phyloP scores from a whole-genome alignment of 2,329 filamentous ascomycete genomes.

The Diplodia scrobiculata region DNA sequence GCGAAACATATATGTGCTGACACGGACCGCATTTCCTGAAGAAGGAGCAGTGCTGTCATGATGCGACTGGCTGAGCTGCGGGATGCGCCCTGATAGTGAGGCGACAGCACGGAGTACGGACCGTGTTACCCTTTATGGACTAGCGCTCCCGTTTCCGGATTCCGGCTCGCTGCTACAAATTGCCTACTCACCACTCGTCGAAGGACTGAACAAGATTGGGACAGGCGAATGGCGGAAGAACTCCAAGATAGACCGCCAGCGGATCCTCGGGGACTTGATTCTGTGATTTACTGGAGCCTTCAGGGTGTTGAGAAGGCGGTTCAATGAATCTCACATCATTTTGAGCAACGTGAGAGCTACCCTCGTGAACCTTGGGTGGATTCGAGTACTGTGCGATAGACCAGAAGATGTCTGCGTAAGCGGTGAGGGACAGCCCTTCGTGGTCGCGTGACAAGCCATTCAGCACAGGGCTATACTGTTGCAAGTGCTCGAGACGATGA shows the following conservation, averaged over 20 bases:
- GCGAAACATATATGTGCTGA: neutral
- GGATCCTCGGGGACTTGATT: neutral
- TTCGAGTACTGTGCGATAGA: neutral
- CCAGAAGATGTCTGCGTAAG: neutral
- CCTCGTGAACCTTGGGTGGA: neutral
- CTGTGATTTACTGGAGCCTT: neutral
- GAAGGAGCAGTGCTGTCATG: neutral
- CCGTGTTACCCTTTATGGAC: neutral
- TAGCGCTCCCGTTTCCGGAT: neutral
- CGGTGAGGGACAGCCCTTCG: neutral
- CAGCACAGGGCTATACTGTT: neutral
- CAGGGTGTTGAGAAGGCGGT: neutral
- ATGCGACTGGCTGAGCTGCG: neutral
- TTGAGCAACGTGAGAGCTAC: neutral
- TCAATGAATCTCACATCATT: neutral
- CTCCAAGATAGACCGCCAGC: neutral
- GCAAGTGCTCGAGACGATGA: neutral
- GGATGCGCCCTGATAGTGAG: neutral
- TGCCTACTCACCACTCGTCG: neutral
- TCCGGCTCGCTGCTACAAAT: neutral
- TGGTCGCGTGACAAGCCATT: neutral
- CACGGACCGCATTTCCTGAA: neutral
- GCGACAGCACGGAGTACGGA: neutral
- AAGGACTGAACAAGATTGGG: neutral
- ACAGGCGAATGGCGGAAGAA: neutral